phyloP scores from a whole-genome alignment of 306 rosid species.

The Lathyrus aphaca region DNA sequence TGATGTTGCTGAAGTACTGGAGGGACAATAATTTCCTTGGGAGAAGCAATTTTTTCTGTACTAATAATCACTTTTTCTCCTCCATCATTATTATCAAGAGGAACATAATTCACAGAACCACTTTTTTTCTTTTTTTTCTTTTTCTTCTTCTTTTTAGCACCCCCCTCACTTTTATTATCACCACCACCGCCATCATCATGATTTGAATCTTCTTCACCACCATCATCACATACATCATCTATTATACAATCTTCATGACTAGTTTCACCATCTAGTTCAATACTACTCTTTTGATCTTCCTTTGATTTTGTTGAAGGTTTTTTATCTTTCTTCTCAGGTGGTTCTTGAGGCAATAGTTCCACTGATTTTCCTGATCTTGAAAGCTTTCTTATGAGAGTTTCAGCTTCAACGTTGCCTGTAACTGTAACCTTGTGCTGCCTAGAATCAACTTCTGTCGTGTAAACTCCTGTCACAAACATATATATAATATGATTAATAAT shows the following conservation, averaged over 20 bases:
- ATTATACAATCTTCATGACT: slow-evolving; percentile 23
- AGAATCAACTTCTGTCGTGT: slow-evolving; percentile 64
- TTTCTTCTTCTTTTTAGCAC: slow-evolving; percentile 60
- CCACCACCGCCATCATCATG: slow-evolving; percentile 31
- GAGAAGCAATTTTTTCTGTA: slow-evolving; percentile 12
- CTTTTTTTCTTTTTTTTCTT: slow-evolving; percentile 77
- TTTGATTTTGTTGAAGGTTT: slow-evolving; percentile 61
- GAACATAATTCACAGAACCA: slow-evolving; percentile 28
- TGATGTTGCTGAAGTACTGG: slow-evolving; percentile 48
- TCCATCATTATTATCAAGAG: slow-evolving; percentile 42
- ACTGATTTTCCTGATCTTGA: slow-evolving; percentile 73
- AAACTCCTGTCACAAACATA: slow-evolving; percentile 61
- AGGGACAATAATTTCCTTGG: slow-evolving; percentile 45
- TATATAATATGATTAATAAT: no score
- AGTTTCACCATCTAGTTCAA: slow-evolving; percentile 34
- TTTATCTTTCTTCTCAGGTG: slow-evolving; percentile 48
- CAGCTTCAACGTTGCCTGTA: slow-evolving; percentile 79
- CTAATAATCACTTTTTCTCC: slow-evolving; percentile 40
- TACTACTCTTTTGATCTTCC: slow-evolving; percentile 40
- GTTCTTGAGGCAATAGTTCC: slow-evolving; percentile 69
- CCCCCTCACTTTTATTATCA: slow-evolving; percentile 40
- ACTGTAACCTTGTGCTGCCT: slow-evolving; percentile 85
- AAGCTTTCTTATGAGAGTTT: slow-evolving; percentile 75
- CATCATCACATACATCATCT: background rate
- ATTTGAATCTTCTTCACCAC: slow-evolving; percentile 30